phyloP scores from a whole-genome alignment of 1,139 yeast genomes.

The Protomyces lactucae-debilis region DNA sequence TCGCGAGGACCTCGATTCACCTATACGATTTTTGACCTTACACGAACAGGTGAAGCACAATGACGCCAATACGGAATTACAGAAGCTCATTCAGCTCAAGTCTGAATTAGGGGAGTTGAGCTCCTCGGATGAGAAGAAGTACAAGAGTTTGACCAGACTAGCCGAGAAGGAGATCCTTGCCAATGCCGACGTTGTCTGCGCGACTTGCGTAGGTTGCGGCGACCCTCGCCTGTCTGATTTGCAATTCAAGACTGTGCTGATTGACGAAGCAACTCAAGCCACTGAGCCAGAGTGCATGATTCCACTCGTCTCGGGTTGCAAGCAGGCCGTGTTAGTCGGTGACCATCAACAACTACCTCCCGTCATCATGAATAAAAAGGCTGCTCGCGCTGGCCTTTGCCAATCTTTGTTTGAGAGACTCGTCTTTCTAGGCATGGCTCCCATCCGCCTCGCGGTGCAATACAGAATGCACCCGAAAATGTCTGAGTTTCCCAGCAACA shows the following conservation, averaged over 20 bases:
- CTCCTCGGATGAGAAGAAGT: slow-evolving; percentile 49
- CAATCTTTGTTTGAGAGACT: slow-evolving; percentile 84
- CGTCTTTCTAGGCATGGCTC: slow-evolving; percentile 77
- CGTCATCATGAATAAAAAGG: slow-evolving; percentile 70
- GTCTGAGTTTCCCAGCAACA: slow-evolving; percentile 82
- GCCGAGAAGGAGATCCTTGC: slow-evolving; percentile 52
- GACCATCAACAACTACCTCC: slow-evolving; percentile 96
- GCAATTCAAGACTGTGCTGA: slow-evolving; percentile 69
- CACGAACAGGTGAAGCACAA: slow-evolving; percentile 47
- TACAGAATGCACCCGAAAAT: slow-evolving; percentile 92
- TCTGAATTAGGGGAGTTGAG: slow-evolving; percentile 70
- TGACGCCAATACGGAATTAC: slow-evolving; percentile 52
- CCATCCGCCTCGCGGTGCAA: slow-evolving; percentile 82
- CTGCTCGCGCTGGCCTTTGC: slow-evolving; percentile 77
- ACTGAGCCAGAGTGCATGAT: slow-evolving; percentile 87
- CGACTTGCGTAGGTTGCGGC: slow-evolving; percentile 92
- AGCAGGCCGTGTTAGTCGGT: slow-evolving; percentile 84
- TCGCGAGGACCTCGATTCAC: slow-evolving; percentile 72
- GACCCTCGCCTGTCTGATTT: slow-evolving; percentile 55
- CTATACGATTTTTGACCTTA: slow-evolving; percentile 52
- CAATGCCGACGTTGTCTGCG: slow-evolving; percentile 74
- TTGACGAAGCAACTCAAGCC: slow-evolving; percentile 93
- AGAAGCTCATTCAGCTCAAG: slow-evolving; percentile 54
- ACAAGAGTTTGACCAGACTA: slow-evolving; percentile 44
- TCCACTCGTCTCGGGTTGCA: slow-evolving; percentile 83